Evolutionary conservation across 768 basidiomycete genomes (phyloP).

Genomic region (Lactifluus piperatus): DNA sequence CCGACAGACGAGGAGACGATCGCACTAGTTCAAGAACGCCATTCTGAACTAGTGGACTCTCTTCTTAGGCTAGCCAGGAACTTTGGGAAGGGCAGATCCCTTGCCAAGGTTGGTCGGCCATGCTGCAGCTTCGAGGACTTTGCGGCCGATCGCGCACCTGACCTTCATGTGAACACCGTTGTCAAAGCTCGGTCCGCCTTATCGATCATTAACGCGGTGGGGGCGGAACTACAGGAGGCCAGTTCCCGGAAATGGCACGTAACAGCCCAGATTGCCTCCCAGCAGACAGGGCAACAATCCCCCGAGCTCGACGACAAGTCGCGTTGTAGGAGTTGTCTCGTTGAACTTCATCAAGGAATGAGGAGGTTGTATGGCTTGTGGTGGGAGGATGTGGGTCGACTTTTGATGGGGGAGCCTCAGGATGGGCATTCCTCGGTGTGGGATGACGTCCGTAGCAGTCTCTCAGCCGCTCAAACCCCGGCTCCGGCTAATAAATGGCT

Average conservation of each 20-base stretch:
- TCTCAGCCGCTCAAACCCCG: background rate
- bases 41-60: background rate
- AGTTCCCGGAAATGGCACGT: background rate
- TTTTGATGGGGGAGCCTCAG: constrained; percentile 10
- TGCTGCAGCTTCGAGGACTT: constrained; percentile 12
- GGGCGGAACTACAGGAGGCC: constrained; percentile 1
- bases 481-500: background rate
- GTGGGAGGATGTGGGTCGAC: constrained; percentile 16
- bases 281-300: background rate
- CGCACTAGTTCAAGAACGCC: constrained; percentile 2
- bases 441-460: background rate
- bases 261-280: background rate
- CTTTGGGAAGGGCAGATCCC: constrained; percentile 10
- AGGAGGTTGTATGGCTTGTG: constrained; percentile 10
- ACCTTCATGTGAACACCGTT: background rate
- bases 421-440: background rate
- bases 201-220: constrained; percentile 10
- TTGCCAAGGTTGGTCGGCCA: constrained; percentile 10
- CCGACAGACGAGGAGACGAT: background rate
- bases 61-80: background rate
- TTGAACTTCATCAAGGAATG: constrained; percentile 15
- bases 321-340: constrained; percentile 9
- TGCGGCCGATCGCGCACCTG: background rate
- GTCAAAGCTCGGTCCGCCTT: constrained; percentile 4
- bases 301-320: background rate